These are phyloP conservation scores for Cercis canadensis DNA, from an alignment of 306 rosid genomes.

Conservation along the genomic window DNA sequence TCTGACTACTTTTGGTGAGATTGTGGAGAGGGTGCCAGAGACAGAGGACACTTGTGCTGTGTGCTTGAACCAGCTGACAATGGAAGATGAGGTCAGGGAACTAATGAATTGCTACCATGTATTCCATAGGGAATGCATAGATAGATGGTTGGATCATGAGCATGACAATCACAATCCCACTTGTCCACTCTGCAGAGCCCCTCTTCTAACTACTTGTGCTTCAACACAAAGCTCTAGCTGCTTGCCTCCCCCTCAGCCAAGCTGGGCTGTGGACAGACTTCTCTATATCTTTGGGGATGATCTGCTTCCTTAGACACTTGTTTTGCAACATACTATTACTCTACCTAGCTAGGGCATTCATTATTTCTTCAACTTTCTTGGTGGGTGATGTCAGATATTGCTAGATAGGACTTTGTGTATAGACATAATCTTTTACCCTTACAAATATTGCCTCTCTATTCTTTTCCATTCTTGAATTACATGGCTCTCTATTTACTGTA, in stretches of 20 bases:
- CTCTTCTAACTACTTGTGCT: slow-evolving; percentile 44
- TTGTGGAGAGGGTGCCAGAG: slow-evolving; percentile 45
- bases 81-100: slow-evolving; percentile 69
- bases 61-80: slow-evolving; percentile 58
- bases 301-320: slow-evolving; percentile 41
- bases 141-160: slow-evolving; percentile 69
- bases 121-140: slow-evolving; percentile 81
- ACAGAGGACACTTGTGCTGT: slow-evolving; percentile 71
- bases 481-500: slow-evolving; percentile 6
- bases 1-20: slow-evolving; percentile 61
- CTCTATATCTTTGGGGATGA: slow-evolving; percentile 89
- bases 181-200: slow-evolving; percentile 82
- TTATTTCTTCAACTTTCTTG: slow-evolving; percentile 27
- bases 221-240: slow-evolving; percentile 43
- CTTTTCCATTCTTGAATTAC: slow-evolving; percentile 14
- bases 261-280: slow-evolving; percentile 89
- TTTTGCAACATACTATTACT: background rate
- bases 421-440: slow-evolving; percentile 5
- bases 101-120: slow-evolving; percentile 76
- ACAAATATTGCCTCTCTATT: background rate
- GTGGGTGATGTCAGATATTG: background rate
- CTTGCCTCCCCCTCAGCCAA: slow-evolving; percentile 58
- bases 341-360: slow-evolving; percentile 27
- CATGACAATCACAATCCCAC: slow-evolving; percentile 52
- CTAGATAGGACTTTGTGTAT: slow-evolving; percentile 7